Evolutionary conservation across 768 basidiomycete species (phyloP).

Genomic region (Clitopilus passeckerianus): DNA sequence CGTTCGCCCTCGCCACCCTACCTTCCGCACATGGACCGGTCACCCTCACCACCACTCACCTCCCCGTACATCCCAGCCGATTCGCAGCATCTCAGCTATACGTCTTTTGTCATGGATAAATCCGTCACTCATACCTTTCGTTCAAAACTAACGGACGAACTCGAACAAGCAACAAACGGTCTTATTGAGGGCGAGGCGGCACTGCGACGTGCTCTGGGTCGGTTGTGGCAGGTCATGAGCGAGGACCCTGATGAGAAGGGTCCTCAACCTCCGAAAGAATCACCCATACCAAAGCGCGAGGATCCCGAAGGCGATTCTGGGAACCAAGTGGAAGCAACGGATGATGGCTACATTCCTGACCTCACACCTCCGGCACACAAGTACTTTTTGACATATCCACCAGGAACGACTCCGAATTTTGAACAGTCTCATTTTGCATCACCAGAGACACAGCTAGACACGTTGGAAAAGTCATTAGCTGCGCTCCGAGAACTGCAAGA

Average conservation of each 20-base stretch:
- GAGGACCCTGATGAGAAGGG: slow-evolving; percentile 52
- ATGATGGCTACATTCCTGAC: slow-evolving; percentile 57
- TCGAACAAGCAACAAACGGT: slow-evolving; percentile 77
- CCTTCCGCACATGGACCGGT: slow-evolving; percentile 72
- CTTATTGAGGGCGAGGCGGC: slow-evolving; percentile 80
- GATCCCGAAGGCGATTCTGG: slow-evolving; percentile 30
- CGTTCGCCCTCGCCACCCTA: slow-evolving; percentile 70
- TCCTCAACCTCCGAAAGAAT: slow-evolving; percentile 17
- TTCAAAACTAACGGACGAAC: slow-evolving; percentile 69
- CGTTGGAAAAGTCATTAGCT: slow-evolving; percentile 69
- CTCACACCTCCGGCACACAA: slow-evolving; percentile 62
- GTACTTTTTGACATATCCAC: slow-evolving; percentile 53
- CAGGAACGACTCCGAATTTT: slow-evolving; percentile 39
- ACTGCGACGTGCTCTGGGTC: slow-evolving; percentile 69
- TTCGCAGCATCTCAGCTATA: slow-evolving; percentile 66
- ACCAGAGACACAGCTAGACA: slow-evolving; percentile 63
- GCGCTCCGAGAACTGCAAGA: slow-evolving; percentile 78
- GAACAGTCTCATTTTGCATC: slow-evolving; percentile 63
- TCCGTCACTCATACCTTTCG: slow-evolving; percentile 82
- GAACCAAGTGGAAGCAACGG: slow-evolving; percentile 38
- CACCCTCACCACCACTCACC: slow-evolving; percentile 69
- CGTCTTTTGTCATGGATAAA: slow-evolving; percentile 84
- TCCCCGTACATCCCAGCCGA: slow-evolving; percentile 72
- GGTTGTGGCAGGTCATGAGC: slow-evolving; percentile 77
- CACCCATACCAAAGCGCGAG: slow-evolving; percentile 62